These are phyloP conservation scores for Orbilia blumenaviensis DNA, from an alignment of 2,329 filamentous ascomycete species.

Conservation along the genomic window DNA sequence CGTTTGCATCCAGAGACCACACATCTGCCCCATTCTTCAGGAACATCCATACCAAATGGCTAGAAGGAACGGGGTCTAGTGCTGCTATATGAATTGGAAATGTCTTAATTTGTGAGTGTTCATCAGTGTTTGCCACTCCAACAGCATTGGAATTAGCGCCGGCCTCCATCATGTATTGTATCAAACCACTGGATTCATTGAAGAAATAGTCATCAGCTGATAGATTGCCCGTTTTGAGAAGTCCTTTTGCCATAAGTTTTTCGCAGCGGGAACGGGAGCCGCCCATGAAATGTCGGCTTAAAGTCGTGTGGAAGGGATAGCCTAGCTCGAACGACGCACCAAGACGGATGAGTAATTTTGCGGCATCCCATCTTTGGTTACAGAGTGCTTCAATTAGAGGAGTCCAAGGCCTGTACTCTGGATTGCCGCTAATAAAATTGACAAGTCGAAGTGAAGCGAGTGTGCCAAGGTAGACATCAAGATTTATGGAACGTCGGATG, in stretches of 20 bases:
- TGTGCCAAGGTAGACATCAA: constrained; percentile 15
- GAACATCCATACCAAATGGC: not conserved
- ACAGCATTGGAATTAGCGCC: not conserved
- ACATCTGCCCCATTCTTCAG: not conserved
- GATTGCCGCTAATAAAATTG: constrained; percentile 30
- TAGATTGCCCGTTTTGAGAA: not conserved
- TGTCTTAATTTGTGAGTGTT: constrained; percentile 3
- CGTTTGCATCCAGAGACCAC: constrained; percentile 22
- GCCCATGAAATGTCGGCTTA: constrained; percentile 21
- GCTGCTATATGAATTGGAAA: constrained; percentile 32
- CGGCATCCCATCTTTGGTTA: constrained; percentile 26
- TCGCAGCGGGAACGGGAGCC: constrained; percentile 3
- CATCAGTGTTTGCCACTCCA: constrained; percentile 21
- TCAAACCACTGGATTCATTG: not conserved
- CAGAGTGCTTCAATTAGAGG: constrained; percentile 29
- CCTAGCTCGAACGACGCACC: constrained; percentile 21
- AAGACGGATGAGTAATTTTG: constrained; percentile 21
- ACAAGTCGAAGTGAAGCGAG: constrained; percentile 20
- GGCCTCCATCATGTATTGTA: constrained; percentile 7
- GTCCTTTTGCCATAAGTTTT: not conserved
- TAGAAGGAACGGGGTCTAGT: not conserved
- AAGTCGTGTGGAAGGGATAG: constrained; percentile 24
- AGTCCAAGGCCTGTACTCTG: constrained; percentile 31
- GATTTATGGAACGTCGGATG: not conserved
- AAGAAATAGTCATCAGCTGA: not conserved